phyloP scores from a whole-genome alignment of 192 early-diverging fungal genomes.

The Dimargaris cristalligena region DNA sequence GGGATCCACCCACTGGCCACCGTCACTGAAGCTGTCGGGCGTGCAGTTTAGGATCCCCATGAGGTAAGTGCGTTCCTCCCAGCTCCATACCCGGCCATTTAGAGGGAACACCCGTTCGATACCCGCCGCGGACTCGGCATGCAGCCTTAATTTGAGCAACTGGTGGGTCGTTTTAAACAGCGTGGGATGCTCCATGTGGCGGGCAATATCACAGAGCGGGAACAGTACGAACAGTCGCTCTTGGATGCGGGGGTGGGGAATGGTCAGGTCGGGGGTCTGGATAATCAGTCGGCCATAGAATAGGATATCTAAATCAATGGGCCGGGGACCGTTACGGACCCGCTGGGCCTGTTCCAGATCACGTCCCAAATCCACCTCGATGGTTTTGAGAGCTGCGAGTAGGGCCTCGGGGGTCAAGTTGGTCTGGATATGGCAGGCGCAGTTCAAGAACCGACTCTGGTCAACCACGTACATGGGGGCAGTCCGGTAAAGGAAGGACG shows the following conservation, averaged over 20 bases:
- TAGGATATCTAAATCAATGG: slow-evolving; percentile 94
- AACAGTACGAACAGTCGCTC: slow-evolving; percentile 92
- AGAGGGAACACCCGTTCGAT: slow-evolving; percentile 30
- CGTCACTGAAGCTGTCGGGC: slow-evolving; percentile 93
- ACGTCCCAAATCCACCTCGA: slow-evolving; percentile 72
- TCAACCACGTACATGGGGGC: slow-evolving; percentile 90
- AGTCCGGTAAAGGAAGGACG: slow-evolving; percentile 93
- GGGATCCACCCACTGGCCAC: slow-evolving; percentile 46
- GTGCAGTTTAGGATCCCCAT: slow-evolving; percentile 98
- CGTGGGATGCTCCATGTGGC: slow-evolving; percentile 73
- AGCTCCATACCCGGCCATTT: slow-evolving; percentile 29
- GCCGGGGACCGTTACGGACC: slow-evolving; percentile 70
- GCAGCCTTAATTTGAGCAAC: slow-evolving; percentile 32
- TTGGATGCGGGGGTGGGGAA: slow-evolving; percentile 74
- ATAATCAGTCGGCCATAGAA: slow-evolving; percentile 69
- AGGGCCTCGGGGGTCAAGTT: slow-evolving; percentile 52
- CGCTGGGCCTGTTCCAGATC: slow-evolving; percentile 29
- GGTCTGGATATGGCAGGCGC: slow-evolving; percentile 68
- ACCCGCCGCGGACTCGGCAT: slow-evolving; percentile 29
- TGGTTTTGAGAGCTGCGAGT: slow-evolving; percentile 59
- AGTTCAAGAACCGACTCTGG: slow-evolving; percentile 85
- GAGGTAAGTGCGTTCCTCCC: slow-evolving; percentile 50
- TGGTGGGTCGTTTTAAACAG: slow-evolving; percentile 61
- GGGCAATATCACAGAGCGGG: slow-evolving; percentile 88
- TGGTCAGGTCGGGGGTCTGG: slow-evolving; percentile 44